A percentile compares a stretch with the other conserved stretches of the same genome.
These are phyloP conservation scores for Pseudogymnoascus sp. DNA, from an alignment of 2,329 filamentous ascomycete genomes.

Conservation along the genomic window DNA sequence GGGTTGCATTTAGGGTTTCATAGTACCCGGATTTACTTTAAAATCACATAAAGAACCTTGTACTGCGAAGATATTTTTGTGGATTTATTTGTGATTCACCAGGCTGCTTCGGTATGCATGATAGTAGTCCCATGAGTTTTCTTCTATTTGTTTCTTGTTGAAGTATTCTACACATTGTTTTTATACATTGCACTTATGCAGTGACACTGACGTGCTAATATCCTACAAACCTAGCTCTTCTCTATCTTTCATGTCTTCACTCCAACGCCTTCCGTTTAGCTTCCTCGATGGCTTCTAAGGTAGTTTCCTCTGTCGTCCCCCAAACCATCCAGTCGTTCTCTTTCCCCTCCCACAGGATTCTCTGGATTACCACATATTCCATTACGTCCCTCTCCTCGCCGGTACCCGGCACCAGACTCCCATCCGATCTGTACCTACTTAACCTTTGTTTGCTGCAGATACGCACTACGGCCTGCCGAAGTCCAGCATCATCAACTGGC, in stretches of 20 bases:
- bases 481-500: conserved; percentile 34
- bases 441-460: conserved; percentile 50
- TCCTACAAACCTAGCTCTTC: neutral
- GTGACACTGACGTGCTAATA: neutral
- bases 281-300: conserved; percentile 27
- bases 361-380: conserved; percentile 59
- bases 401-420: conserved; percentile 37
- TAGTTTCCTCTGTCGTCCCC: conserved; percentile 52
- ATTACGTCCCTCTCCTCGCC: conserved; percentile 45
- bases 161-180: neutral
- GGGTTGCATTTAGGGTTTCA: neutral
- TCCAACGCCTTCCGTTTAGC: conserved; percentile 13
- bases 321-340: conserved; percentile 54
- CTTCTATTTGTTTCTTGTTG: neutral
- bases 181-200: neutral
- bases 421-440: conserved; percentile 32
- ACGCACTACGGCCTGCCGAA: conserved; percentile 54
- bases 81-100: neutral
- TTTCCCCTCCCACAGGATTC: conserved; percentile 35
- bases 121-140: neutral
- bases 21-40: neutral
- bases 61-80: neutral
- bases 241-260: neutral
- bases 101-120: neutral
- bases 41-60: neutral